Conservation (phyloP, 2,329 filamentous ascomycete genomes). For the Dothistroma pini region DNA sequence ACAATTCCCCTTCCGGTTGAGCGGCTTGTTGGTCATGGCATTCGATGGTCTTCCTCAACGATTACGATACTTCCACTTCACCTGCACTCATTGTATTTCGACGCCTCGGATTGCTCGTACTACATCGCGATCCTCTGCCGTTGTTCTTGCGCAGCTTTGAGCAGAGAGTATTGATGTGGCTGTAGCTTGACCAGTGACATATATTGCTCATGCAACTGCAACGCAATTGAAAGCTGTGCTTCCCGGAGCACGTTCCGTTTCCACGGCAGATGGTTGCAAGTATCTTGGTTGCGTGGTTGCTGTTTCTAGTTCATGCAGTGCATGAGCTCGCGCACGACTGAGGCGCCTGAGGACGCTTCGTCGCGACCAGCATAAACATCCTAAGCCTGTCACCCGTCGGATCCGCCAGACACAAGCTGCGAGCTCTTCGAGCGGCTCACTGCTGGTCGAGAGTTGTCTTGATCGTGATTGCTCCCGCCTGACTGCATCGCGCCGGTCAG, state of each 20-base stretch:
- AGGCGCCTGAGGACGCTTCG: background rate
- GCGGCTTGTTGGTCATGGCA: background rate
- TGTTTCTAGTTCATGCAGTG: constrained; percentile 2
- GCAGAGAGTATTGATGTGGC: background rate
- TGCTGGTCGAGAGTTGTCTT: background rate
- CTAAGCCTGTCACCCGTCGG: too few relatives aligned
- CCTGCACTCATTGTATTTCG: background rate
- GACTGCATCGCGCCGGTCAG: constrained; percentile 6
- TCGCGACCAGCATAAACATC: constrained; percentile 1
- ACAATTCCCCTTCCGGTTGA: background rate
- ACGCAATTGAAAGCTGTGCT: background rate
- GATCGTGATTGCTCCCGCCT: constrained; percentile 8
- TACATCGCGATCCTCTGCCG: background rate
- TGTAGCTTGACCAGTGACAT: background rate
- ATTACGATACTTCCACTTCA: background rate
- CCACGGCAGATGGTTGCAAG: background rate
- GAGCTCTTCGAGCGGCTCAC: background rate
- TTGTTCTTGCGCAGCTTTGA: background rate
- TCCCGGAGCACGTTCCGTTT: constrained; percentile 5
- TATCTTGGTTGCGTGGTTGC: background rate
- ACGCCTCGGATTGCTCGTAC: background rate
- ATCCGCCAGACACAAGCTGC: too few relatives aligned
- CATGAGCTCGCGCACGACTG: constrained; percentile 4
- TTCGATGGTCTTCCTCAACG: background rate
- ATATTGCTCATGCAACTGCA: constrained; percentile 4